These are phyloP conservation scores for Ramaria sp. DNA, from an alignment of 768 basidiomycete species.

Conservation along the genomic window DNA sequence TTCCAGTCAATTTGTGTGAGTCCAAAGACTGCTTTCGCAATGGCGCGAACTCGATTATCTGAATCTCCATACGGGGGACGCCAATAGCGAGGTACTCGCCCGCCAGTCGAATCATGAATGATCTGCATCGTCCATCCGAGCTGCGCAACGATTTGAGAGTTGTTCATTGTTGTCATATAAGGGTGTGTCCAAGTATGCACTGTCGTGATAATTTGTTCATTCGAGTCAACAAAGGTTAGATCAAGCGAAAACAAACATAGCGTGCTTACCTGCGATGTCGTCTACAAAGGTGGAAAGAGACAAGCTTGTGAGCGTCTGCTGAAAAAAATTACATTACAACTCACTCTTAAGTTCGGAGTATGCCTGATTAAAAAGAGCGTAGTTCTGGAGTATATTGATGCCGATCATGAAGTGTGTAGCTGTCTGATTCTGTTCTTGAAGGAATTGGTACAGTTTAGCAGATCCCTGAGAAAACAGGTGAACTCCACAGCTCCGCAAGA, in stretches of 20 bases:
- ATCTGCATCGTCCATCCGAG: constrained; percentile 76
- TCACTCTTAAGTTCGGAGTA: constrained; percentile 18
- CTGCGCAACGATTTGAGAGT: constrained; percentile 60
- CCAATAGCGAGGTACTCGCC: constrained; percentile 69
- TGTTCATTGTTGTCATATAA: constrained; percentile 70
- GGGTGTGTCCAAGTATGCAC: constrained; percentile 65
- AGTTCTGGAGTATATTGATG: constrained; percentile 52
- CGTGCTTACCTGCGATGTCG: constrained; percentile 23
- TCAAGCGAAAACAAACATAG: background rate
- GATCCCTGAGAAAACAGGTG: constrained; percentile 19
- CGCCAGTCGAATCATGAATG: constrained; percentile 73
- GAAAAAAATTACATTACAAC: constrained; percentile 11
- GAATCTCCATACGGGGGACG: constrained; percentile 81
- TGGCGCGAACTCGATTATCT: constrained; percentile 74
- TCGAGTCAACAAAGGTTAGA: background rate
- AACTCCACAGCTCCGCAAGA: background rate
- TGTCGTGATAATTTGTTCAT: background rate
- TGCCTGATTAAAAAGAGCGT: constrained; percentile 42
- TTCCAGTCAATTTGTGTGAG: constrained; percentile 86
- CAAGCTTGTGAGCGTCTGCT: background rate
- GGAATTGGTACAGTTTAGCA: constrained; percentile 48
- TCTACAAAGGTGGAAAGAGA: constrained; percentile 11
- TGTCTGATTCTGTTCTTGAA: constrained; percentile 50
- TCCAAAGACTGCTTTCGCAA: constrained; percentile 82
- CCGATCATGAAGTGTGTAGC: constrained; percentile 92